Evolutionary conservation across 768 basidiomycete species (phyloP), one percentile per base, ranked within the genome.

Genomic region (Suillus weaverae): DNA sequence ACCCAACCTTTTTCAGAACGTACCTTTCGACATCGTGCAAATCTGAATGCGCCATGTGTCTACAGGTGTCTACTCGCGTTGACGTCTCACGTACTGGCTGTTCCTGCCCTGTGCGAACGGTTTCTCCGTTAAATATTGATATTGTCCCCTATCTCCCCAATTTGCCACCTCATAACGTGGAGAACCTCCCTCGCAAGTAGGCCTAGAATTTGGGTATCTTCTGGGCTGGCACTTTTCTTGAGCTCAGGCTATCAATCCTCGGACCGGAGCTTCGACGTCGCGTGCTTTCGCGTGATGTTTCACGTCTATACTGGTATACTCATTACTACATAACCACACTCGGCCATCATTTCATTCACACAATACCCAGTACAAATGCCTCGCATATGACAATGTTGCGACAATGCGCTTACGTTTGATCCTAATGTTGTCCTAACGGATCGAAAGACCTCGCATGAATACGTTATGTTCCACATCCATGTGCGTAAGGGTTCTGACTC

Each of bases 11-110:
- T 71, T 81, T 6, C 70, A 70, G 20, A 77, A 76, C 1, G 62
- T 74, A 0, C 74, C 78, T 16, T 77, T 81, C 54, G 77, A 81
- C 20, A 75, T 75, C 3, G 70, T 79, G 56, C 78, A 78, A 60
- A 68, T 69, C 3, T 80, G 70, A 18, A 76, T 76, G 62, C 22
- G 61, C 5, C 6, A 68, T 26, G 26, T 26, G 26, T 26, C 26
- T 26, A 26, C 26, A 26, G 26, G 26, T 30, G 50, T 16, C 2
- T 78, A 77, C 63, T 69, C 77, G 10, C 68, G 72, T 64, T 77
- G 56, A 76, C 74, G 1, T 32, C 51, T 53, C 75, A 77, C 67
- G 66, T 77, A 63, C 72, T 72, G 35, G 68, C 41, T 7, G 35
- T 48, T 36, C 70, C 72, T 7, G 51, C 57, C 11, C 56, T 71